Base-by-base conservation (phyloP, 257 asterid genomes). In the Plantago major region DNA sequence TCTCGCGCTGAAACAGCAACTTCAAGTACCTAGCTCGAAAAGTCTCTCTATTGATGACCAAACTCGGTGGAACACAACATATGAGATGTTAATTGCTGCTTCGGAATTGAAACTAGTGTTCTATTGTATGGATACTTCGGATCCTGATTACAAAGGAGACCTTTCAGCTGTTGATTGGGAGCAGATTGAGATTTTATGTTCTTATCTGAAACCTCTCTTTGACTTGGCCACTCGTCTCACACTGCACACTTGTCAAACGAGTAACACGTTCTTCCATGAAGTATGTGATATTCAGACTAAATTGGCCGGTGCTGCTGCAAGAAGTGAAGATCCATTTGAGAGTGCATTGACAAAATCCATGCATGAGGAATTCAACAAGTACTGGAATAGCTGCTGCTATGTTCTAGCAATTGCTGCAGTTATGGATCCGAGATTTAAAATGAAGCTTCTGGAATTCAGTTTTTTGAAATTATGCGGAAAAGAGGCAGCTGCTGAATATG, bases 231-330 rank as follows among this genome's bases (percentile, higher is more conserved):
- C 70, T 74, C 81, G 86, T 42, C 76, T 92, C 46, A 78, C 86
- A 0, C 56, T 76, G 3, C 47, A 73, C 15, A 64, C 69, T 9
- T 62, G 81, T 11, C 88, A 87, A 0, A 92, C 95, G 1, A 83
- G 94, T 18, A 87, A 83, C 76, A 75, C 79, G 11, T 89, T 92
- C 77, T 89, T 89, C 78, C 99, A 89, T 11, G 97, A 92, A 74
- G 96, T 86, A 7, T 92, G 97, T 96, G 89, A 92, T 85, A 84
- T 92, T 59, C 96, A 86, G 66, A 44, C 89, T 70, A 96, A 92
- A 59, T 63, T 89, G 30, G 86, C 91, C 0, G 94, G 95, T 0
- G 91, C 87, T 0, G 87, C 87, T 0, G 78, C 89, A 2, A 64
- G 74, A 5, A 83, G 82, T 5, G 95, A 84, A 14, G 95, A 92